Base-by-base conservation (phyloP, 2,329 filamentous ascomycete genomes). In the Botrytis cinerea region DNA sequence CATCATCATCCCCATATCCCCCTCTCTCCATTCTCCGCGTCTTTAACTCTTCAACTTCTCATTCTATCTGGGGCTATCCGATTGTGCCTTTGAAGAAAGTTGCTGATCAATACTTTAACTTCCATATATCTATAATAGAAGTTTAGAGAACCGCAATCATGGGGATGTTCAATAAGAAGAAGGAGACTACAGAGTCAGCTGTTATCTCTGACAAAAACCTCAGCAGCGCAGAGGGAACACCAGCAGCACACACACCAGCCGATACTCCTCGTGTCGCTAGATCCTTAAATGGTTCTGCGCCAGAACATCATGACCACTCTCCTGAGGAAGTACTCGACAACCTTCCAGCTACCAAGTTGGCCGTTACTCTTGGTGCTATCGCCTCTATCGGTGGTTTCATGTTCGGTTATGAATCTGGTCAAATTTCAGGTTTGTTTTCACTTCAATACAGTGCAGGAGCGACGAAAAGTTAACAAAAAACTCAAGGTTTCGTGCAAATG, bases 401-500 rank as follows among this genome's bases (percentile, higher is more conserved):
- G 79, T 89, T 89, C 75, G 87, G 87, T 10, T 81, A 81, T 71
- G 79, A 81, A 67, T 78, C 78, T 72, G 79, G 79, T 63, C 78
- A 80, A 76, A 88, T 82, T 82, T 86, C 79, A 85, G 86, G 86
- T 87, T 82, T 57, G 83, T 73, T 8, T 28, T 43, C 16, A 10
- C 22, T 54, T 3, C 28, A 25, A 38, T 20, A 45, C 40, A 2
- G 35, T 38, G 3, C n/a, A 38, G n/a, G 12, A n/a, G 59, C 1
- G 18, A 68, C 40, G 25, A 22, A 18, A 14, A 38, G n/a, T 28
- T 69, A 60, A 70, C 32, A 35, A 48, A 28, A 40, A 88, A 89
- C 60, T 88, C 84, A 8, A 80, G 89, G 89, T 71, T 91, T 90
- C 81, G 87, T 91, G 76, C 81, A 84, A 72, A 91, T 91, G 88